Evolutionary conservation across 23 red algal genomes (phyloP), one percentile per base, ranked within the genome.

Genomic region (Chondrus crispus): DNA sequence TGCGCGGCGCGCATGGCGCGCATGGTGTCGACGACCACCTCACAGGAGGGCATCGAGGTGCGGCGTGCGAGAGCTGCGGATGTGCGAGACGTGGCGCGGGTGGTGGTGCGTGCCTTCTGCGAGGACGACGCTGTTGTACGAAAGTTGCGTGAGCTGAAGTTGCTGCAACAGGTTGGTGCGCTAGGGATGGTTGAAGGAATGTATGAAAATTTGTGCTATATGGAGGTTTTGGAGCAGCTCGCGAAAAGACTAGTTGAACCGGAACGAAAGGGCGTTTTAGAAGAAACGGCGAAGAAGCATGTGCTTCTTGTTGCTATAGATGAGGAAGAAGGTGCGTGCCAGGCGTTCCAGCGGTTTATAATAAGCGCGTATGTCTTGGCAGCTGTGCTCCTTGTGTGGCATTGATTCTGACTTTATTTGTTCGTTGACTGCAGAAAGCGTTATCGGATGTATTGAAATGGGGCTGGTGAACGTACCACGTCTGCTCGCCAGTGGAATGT

Each of bases 361-460:
- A n/a, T n/a, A n/a, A n/a, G n/a, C n/a, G n/a, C n/a, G n/a, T n/a
- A n/a, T n/a, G n/a, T n/a, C n/a, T n/a, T n/a, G n/a, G n/a, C n/a
- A n/a, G n/a, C n/a, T n/a, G n/a, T n/a, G n/a, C n/a, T n/a, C n/a
- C 60, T 66, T 22, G 7, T 13, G 7, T 66, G 26, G 5, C 12
- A 12, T 35, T 24, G 19, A 18, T 66, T 35, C 7, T 68, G 24
- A 19, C 55, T 84, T 62, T 33, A 41, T 30, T 43, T 39, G 26
- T 52, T 84, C 8, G n/a, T 32, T 20, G 38, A 11, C 22, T 29
- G 40, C 54, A 80, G 87, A 58, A 19, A 48, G 43, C 13, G 47
- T 92, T 19, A 46, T 92, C 14, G 89, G 77, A 2, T 84, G 77
- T 49, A 74, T 92, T 7, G 89, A 92, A 49, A 84, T 92, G 79